Conservation (phyloP, 441 rosid genomes). For the Rhodomyrtus psidioides region DNA sequence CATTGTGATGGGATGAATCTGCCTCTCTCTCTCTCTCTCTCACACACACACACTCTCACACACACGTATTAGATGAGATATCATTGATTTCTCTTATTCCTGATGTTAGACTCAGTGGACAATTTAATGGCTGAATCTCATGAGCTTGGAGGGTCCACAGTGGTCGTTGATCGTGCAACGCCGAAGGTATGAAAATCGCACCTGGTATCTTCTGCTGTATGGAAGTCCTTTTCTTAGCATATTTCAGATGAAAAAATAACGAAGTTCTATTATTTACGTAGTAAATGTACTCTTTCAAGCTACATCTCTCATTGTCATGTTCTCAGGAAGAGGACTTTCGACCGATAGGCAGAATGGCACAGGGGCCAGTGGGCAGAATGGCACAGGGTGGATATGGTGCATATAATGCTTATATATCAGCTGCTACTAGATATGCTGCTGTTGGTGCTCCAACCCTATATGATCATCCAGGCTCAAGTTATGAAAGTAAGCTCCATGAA, state of each 20-base stretch:
- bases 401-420: constrained; percentile 91
- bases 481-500: constrained; percentile 59
- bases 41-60: neutral
- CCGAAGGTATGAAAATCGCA: constrained; percentile 49
- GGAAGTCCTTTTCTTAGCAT: neutral
- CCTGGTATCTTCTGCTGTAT: neutral
- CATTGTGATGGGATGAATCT: neutral
- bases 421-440: constrained; percentile 91
- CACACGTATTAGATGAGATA: neutral
- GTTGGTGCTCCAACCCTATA: constrained; percentile 88
- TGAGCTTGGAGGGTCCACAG: constrained; percentile 81
- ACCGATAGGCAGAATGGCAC: constrained; percentile 48
- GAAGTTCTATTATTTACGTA: neutral
- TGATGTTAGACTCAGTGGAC: constrained; percentile 66
- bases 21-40: neutral
- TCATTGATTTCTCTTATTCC: neutral
- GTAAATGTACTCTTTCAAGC: neutral
- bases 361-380: neutral
- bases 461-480: constrained; percentile 65
- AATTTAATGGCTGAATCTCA: constrained; percentile 79
- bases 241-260: neutral
- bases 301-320: neutral
- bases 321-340: constrained; percentile 78
- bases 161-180: constrained; percentile 93
- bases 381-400: constrained; percentile 76